Base-by-base conservation (phyloP, 805 yeast species). In the Metschnikowia picachoensis region DNA sequence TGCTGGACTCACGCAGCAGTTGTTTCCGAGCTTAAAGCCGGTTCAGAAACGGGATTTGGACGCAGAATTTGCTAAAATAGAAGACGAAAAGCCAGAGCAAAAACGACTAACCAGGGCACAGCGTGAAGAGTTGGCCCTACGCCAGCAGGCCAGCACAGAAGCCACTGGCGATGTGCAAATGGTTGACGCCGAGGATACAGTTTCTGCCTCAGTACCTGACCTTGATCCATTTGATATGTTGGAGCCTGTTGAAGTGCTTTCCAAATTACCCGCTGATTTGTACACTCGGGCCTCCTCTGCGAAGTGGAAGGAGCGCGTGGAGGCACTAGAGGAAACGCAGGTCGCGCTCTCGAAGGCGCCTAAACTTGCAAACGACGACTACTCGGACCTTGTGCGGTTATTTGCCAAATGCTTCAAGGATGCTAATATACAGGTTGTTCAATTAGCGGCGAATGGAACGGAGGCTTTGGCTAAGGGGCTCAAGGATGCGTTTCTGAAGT, bases 281-380 rank as follows among this genome's bases (percentile, higher is more conserved):
- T 57, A 73, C 28, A 59, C 71, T 1, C 70, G 80, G 53, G 66
- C 89, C 30, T 61, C 72, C 1, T 82, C 91, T 2, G 50, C 82
- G 0, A 83, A 85, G 58, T 94, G 99, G 99, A 89, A 90, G 60
- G 97, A 91, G 43, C 76, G 99, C 51, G 89, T 87, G 47, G 97
- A 87, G 55, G 88, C 78, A 0, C 71, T 94, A 46, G 92, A 87
- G 39, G 90, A 82, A 51, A 73, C 78, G 2, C 52, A 63, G 30
- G 74, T 72, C 30, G 66, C 70, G 11, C 67, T 80, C 28, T 66
- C 70, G 17, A 81, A 84, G 37, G 79, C 80, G 1, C 70, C 83
- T 37, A 83, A 76, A 52, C 71, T 69, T n/a, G 65, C 70, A 8
- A 73, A 70, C 30, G 87, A 72, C 43, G 95, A 91, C 60, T 89